These are phyloP conservation scores for Fraxinus americana DNA, from an alignment of 257 asterid species.

Conservation along the genomic window DNA sequence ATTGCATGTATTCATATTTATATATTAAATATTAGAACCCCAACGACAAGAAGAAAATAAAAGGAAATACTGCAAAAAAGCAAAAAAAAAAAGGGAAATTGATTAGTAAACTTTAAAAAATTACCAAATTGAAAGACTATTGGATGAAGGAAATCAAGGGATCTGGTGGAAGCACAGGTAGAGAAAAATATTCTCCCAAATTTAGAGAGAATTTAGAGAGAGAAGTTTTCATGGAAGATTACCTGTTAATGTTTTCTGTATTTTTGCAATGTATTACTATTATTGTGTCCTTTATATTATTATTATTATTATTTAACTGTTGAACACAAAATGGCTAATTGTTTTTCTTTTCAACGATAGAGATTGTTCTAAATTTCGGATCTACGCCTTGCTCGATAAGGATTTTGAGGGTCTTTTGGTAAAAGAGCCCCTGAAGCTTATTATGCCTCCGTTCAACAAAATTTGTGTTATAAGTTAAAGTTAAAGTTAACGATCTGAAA, in stretches of 20 bases:
- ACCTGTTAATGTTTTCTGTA: slow-evolving; percentile 36
- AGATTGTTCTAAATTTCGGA: neutral
- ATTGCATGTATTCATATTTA: slow-evolving; percentile 27
- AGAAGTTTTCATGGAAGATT: slow-evolving; percentile 27
- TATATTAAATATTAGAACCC: slow-evolving; percentile 14
- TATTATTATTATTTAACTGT: neutral
- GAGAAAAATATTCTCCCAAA: slow-evolving; percentile 29
- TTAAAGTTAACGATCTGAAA: too few species aligned
- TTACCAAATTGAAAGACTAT: slow-evolving; percentile 32
- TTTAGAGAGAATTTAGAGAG: neutral
- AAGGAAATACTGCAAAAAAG: neutral
- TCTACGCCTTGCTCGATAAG: neutral
- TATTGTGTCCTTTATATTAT: slow-evolving; percentile 5
- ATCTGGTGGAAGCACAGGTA: slow-evolving; percentile 31
- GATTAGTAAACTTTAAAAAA: slow-evolving; percentile 18
- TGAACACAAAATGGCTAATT: too few species aligned
- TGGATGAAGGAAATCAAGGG: slow-evolving; percentile 31
- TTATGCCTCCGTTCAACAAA: too few species aligned
- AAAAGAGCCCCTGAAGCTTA: too few species aligned
- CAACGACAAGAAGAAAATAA: slow-evolving; percentile 8
- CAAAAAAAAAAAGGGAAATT: neutral
- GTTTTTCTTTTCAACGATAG: slow-evolving; percentile 1
- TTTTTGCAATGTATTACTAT: neutral
- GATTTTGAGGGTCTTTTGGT: neutral
- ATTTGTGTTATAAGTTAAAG: too few species aligned